These are phyloP conservation scores for Staphylotrichum longicolle DNA, from an alignment of 495 filamentous ascomycete genomes.

Conservation along the genomic window DNA sequence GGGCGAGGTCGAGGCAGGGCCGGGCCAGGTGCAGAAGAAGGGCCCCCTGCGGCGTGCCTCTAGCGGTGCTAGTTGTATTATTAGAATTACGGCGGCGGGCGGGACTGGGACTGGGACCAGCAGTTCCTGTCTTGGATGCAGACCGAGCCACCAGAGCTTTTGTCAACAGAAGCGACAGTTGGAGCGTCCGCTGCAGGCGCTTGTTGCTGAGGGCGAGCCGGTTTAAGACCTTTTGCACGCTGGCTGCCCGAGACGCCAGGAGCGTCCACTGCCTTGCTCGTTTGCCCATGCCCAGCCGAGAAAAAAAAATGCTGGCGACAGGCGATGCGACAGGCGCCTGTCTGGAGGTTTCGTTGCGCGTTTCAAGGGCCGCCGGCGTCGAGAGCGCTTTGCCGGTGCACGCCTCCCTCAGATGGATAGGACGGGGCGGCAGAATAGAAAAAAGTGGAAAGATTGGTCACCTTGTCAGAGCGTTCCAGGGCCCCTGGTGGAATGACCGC, in stretches of 20 bases:
- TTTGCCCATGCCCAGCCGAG: constrained; percentile 16
- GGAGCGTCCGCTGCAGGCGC: constrained; percentile 15
- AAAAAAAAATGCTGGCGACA: constrained; percentile 1
- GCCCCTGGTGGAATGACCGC: neutral
- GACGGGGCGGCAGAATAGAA: constrained; percentile 9
- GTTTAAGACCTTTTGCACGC: constrained; percentile 25
- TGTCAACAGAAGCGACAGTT: constrained; percentile 21
- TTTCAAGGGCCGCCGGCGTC: constrained; percentile 22
- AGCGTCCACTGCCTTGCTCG: constrained; percentile 11
- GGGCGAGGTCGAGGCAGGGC: constrained; percentile 26
- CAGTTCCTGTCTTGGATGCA: neutral
- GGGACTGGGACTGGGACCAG: neutral
- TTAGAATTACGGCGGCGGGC: constrained; percentile 18
- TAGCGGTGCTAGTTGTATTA: constrained; percentile 16
- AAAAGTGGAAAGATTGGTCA: constrained; percentile 14
- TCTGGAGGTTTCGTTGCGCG: constrained; percentile 21
- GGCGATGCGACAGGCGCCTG: constrained; percentile 25
- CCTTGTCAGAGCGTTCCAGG: constrained; percentile 1
- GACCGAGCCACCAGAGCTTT: constrained; percentile 24
- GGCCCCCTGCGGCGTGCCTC: constrained; percentile 25
- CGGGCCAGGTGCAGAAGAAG: constrained; percentile 24
- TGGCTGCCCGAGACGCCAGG: constrained; percentile 13
- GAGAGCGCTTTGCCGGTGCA: constrained; percentile 9
- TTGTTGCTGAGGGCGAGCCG: constrained; percentile 21
- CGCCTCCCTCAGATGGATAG: constrained; percentile 12